These are phyloP conservation scores for Aspergillus incahuasiensis DNA, from an alignment of 495 filamentous ascomycete species.

Conservation along the genomic window DNA sequence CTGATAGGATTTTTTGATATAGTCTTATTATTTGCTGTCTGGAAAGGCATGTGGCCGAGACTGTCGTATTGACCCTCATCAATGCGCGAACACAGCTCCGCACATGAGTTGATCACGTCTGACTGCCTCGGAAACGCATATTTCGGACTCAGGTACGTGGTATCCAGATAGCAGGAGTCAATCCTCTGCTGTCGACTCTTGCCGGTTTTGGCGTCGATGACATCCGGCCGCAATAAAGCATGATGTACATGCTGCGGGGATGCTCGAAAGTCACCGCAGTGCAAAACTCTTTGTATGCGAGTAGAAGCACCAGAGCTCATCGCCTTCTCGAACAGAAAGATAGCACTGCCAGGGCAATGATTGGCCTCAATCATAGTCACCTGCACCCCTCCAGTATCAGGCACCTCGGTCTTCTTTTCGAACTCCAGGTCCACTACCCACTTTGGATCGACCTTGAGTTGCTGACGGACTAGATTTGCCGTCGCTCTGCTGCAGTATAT, in stretches of 20 bases:
- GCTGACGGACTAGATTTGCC: constrained; percentile 79
- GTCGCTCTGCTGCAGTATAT: constrained; percentile 96
- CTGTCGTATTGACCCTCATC: constrained; percentile 50
- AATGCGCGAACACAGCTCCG: constrained; percentile 76
- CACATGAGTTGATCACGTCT: constrained; percentile 80
- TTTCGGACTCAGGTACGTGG: constrained; percentile 91
- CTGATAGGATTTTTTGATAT: constrained; percentile 43
- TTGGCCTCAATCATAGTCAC: constrained; percentile 97
- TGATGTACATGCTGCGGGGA: constrained; percentile 83
- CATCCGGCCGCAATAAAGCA: constrained; percentile 71
- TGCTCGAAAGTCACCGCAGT: constrained; percentile 95
- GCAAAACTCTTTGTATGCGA: constrained; percentile 71
- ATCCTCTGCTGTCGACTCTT: constrained; percentile 76
- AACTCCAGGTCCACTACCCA: constrained; percentile 85
- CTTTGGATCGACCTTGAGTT: constrained; percentile 79
- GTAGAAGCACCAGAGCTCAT: constrained; percentile 54
- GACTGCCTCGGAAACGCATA: constrained; percentile 91
- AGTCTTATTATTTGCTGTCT: constrained; percentile 44
- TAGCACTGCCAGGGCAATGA: constrained; percentile 90
- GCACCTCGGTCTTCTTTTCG: constrained; percentile 73
- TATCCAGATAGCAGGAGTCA: constrained; percentile 94
- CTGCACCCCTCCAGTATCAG: constrained; percentile 69
- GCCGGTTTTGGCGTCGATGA: constrained; percentile 60
- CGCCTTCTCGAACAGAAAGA: constrained; percentile 87
- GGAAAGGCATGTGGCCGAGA: constrained; percentile 4